A percentile compares a stretch with the other conserved stretches of the same genome.
Evolutionary conservation across 352 stramenopile species (phyloP).

Genomic region (Pythium apleroticum): DNA sequence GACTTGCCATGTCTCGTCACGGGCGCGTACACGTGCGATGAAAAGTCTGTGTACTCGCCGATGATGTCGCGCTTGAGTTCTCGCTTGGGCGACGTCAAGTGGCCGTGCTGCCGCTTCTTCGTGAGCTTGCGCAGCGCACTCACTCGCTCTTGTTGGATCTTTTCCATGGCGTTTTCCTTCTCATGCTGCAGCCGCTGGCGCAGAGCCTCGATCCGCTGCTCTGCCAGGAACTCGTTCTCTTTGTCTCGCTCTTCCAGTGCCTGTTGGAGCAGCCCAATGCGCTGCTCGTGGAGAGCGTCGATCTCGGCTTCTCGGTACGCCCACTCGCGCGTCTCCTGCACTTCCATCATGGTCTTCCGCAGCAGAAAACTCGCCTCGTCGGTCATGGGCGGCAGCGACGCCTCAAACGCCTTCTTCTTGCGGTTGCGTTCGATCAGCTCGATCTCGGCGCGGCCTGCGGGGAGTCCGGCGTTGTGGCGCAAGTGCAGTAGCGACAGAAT

Average conservation of each 20-base stretch:
- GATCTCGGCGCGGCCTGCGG: slow-evolving; percentile 81
- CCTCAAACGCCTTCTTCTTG: slow-evolving; percentile 84
- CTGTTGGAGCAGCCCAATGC: slow-evolving; percentile 73
- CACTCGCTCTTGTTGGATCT: slow-evolving; percentile 87
- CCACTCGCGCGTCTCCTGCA: slow-evolving; percentile 90
- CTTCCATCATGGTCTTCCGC: slow-evolving; percentile 91
- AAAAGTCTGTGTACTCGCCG: slow-evolving; percentile 83
- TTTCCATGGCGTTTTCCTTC: slow-evolving; percentile 72
- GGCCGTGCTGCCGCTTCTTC: slow-evolving; percentile 72
- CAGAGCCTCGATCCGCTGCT: slow-evolving; percentile 90
- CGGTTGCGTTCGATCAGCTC: slow-evolving; percentile 90
- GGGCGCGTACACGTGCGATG: slow-evolving; percentile 85
- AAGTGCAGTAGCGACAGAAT: slow-evolving; percentile 82
- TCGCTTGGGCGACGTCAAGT: slow-evolving; percentile 39
- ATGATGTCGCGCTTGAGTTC: slow-evolving; percentile 84
- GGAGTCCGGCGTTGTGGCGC: slow-evolving; percentile 65
- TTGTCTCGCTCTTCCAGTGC: slow-evolving; percentile 88
- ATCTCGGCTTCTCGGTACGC: slow-evolving; percentile 89
- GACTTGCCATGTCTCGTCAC: slow-evolving; percentile 59
- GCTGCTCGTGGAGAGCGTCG: slow-evolving; percentile 78
- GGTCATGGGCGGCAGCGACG: slow-evolving; percentile 91
- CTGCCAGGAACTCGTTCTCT: slow-evolving; percentile 89
- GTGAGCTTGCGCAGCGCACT: slow-evolving; percentile 89
- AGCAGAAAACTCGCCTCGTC: slow-evolving; percentile 92
- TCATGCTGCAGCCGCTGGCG: slow-evolving; percentile 74